Conservation (phyloP, 1,284 basidiomycete genomes). For the Ceratobasidium sp. region DNA sequence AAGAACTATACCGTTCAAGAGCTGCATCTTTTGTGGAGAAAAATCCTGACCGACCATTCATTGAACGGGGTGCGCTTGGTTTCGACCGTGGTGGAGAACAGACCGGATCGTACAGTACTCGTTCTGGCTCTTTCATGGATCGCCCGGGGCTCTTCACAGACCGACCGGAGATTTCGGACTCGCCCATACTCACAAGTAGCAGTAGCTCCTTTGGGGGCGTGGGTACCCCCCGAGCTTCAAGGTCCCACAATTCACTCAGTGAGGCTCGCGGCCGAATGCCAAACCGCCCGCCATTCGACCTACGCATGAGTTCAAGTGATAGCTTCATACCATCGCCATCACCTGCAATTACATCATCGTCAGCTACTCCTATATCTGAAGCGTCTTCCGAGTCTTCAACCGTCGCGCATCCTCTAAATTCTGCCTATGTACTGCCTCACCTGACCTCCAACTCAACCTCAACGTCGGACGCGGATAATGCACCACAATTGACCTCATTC, state of each 20-base stretch:
- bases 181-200: not conserved
- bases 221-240: not conserved
- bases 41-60: not conserved
- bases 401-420: not conserved
- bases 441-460: constrained; percentile 18
- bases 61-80: constrained; percentile 16
- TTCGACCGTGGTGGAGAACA: constrained; percentile 17
- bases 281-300: constrained; percentile 18
- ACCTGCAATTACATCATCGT: constrained; percentile 11
- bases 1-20: constrained; percentile 40
- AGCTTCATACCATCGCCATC: constrained; percentile 13
- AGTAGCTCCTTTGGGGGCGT: not conserved
- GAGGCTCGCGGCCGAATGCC: constrained; percentile 29
- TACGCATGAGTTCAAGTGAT: constrained; percentile 27
- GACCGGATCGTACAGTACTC: not conserved
- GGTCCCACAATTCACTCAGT: not conserved
- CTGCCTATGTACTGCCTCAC: not conserved
- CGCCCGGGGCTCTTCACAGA: constrained; percentile 13
- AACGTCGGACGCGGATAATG: constrained; percentile 17
- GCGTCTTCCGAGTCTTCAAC: constrained; percentile 25
- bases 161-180: not conserved
- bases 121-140: constrained; percentile 13
- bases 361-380: constrained; percentile 20
- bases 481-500: constrained; percentile 62
- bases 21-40: constrained; percentile 17